phyloP scores from a whole-genome alignment of 768 basidiomycete genomes.

The Pisolithus orientalis region DNA sequence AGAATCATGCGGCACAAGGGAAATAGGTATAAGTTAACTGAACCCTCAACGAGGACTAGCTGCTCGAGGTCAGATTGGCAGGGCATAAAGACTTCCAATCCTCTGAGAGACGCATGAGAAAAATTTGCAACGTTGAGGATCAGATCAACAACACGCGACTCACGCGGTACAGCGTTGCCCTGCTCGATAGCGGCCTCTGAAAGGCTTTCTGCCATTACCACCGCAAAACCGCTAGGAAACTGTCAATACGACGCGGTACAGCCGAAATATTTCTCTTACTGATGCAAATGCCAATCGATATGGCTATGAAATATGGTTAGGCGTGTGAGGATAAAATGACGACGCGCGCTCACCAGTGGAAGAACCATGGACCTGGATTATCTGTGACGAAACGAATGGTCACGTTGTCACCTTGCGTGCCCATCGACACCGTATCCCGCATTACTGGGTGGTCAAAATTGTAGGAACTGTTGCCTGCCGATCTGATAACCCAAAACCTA shows the following conservation, averaged over 20 bases:
- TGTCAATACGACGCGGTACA: background rate
- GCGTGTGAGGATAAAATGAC: background rate
- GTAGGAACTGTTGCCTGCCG: conserved; percentile 30
- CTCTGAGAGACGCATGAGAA: no score
- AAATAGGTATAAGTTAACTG: no score
- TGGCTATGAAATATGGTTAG: conserved; percentile 7
- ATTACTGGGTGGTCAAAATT: conserved; percentile 51
- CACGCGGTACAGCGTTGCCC: background rate
- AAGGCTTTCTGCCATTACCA: conserved; percentile 2
- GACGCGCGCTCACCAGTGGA: conserved; percentile 9
- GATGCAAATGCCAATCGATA: conserved; percentile 14
- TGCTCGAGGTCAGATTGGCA: no score
- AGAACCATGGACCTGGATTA: conserved; percentile 42
- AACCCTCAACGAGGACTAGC: no score
- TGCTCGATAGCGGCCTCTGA: conserved; percentile 1
- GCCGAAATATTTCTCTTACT: conserved; percentile 2
- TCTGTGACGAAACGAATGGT: conserved; percentile 45
- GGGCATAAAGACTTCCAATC: no score
- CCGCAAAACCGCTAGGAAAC: background rate
- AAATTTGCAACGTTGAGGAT: no score
- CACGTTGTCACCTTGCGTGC: conserved; percentile 18
- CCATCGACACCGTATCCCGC: conserved; percentile 38
- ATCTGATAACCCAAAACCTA: conserved; percentile 38
- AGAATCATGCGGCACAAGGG: no score
- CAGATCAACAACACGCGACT: background rate